These are phyloP conservation scores for Trametes versicolor DNA, from an alignment of 1,284 basidiomycete species.

Conservation along the genomic window DNA sequence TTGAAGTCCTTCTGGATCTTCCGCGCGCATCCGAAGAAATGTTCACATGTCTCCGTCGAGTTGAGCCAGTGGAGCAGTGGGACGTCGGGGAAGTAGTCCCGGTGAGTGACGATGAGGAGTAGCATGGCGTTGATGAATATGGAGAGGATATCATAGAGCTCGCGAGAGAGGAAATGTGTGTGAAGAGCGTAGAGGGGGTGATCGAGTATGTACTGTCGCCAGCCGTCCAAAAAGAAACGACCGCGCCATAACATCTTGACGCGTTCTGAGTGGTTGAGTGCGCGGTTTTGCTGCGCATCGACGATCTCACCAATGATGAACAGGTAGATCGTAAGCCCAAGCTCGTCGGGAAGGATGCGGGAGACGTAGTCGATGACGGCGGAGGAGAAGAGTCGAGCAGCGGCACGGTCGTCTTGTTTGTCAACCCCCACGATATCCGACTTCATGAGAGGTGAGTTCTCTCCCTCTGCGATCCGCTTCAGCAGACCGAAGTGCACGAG, in stretches of 20 bases:
- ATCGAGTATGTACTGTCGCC: slow-evolving; percentile 39
- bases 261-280: slow-evolving; percentile 42
- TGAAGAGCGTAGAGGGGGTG: slow-evolving; percentile 33
- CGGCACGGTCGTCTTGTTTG: slow-evolving; percentile 50
- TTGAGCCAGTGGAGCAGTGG: slow-evolving; percentile 54
- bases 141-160: slow-evolving; percentile 44
- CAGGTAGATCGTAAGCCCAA: slow-evolving; percentile 44
- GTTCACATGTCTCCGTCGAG: slow-evolving; percentile 50
- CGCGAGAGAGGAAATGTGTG: slow-evolving; percentile 46
- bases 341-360: slow-evolving; percentile 33
- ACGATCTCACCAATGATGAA: slow-evolving; percentile 50
- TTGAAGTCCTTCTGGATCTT: slow-evolving; percentile 28
- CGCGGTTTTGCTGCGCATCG: slow-evolving; percentile 50
- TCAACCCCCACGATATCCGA: slow-evolving; percentile 39
- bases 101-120: slow-evolving; percentile 46
- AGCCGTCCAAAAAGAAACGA: slow-evolving; percentile 44
- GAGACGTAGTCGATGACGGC: slow-evolving; percentile 38
- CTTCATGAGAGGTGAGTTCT: slow-evolving; percentile 20
- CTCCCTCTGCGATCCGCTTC: slow-evolving; percentile 8
- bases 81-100: slow-evolving; percentile 34
- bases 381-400: slow-evolving; percentile 47
- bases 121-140: slow-evolving; percentile 46
- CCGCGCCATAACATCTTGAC: slow-evolving; percentile 45
- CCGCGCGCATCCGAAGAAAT: slow-evolving; percentile 28
- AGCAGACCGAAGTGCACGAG: slow-evolving; percentile 8